phyloP scores from a whole-genome alignment of 176 grass and related monocot genomes.

The Luzula sylvatica region DNA sequence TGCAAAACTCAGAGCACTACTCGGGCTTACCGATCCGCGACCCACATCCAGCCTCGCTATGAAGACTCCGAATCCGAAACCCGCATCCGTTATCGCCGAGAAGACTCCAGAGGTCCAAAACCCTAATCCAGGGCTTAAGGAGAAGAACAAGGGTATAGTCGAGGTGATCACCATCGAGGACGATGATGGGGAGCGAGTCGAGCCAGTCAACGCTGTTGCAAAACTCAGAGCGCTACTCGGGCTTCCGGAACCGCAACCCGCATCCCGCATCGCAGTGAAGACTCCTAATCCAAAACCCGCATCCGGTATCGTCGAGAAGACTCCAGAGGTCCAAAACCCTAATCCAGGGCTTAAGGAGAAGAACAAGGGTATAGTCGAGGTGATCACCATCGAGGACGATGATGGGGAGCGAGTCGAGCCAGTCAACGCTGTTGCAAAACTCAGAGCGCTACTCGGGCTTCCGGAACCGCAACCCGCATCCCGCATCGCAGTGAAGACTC shows the following conservation, averaged over 20 bases:
- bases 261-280: slow-evolving; percentile 26
- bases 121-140: too few species aligned
- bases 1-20: slow-evolving; percentile 16
- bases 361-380: slow-evolving; percentile 22
- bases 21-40: slow-evolving; percentile 34
- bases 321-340: too few species aligned
- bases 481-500: slow-evolving; percentile 26
- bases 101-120: too few species aligned
- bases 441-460: slow-evolving; percentile 42
- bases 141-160: slow-evolving; percentile 17
- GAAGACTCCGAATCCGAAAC: too few species aligned
- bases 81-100: slow-evolving; percentile 16
- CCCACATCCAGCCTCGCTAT: slow-evolving; percentile 22
- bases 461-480: slow-evolving; percentile 49
- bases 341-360: slow-evolving; percentile 19
- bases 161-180: slow-evolving; percentile 27
- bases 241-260: slow-evolving; percentile 57
- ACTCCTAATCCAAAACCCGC: too few species aligned
- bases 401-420: slow-evolving; percentile 84
- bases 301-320: slow-evolving; percentile 18
- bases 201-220: too few species aligned
- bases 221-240: slow-evolving; percentile 32
- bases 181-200: slow-evolving; percentile 84
- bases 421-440: too few species aligned
- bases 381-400: slow-evolving; percentile 28